Percentiles rank a stretch among this genome's conserved stretches.
Evolutionary conservation across 495 filamentous ascomycete genomes (phyloP).

Genomic region (Daldinia caldariorum): DNA sequence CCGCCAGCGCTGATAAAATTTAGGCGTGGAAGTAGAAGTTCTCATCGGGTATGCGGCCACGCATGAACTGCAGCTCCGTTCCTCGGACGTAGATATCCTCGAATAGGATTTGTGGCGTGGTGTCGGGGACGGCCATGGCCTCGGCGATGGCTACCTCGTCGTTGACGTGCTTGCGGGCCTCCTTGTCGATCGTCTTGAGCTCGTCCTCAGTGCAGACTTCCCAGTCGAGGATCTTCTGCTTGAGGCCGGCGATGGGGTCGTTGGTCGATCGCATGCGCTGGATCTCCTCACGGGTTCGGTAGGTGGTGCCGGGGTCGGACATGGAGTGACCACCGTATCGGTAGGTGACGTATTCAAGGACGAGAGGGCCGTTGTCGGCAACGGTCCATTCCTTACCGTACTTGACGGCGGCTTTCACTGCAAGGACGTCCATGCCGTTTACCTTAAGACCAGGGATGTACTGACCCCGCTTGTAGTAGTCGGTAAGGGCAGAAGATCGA

Average conservation of each 20-base stretch:
- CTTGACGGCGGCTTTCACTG: conserved; percentile 93
- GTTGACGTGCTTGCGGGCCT: conserved; percentile 83
- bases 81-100: conserved; percentile 98
- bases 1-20: conserved; percentile 6
- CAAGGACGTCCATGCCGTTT: conserved; percentile 99
- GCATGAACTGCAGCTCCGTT: conserved; percentile 88
- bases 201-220: conserved; percentile 92
- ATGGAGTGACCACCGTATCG: conserved; percentile 99
- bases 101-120: conserved; percentile 79
- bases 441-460: conserved; percentile 99
- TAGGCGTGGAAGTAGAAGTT: conserved; percentile 76
- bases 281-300: conserved; percentile 98
- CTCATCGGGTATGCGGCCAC: conserved; percentile 91
- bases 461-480: conserved; percentile 99
- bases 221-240: conserved; percentile 98
- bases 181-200: conserved; percentile 94
- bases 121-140: conserved; percentile 80
- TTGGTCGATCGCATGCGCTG: conserved; percentile 98
- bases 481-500: conserved; percentile 91
- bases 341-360: conserved; percentile 99
- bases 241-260: conserved; percentile 96
- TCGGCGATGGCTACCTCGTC: conserved; percentile 91
- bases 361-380: conserved; percentile 86
- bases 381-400: conserved; percentile 88
- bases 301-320: conserved; percentile 98